Base-by-base conservation (phyloP, 2,329 filamentous ascomycete species). In the Stachybotrys chlorohalonatus region DNA sequence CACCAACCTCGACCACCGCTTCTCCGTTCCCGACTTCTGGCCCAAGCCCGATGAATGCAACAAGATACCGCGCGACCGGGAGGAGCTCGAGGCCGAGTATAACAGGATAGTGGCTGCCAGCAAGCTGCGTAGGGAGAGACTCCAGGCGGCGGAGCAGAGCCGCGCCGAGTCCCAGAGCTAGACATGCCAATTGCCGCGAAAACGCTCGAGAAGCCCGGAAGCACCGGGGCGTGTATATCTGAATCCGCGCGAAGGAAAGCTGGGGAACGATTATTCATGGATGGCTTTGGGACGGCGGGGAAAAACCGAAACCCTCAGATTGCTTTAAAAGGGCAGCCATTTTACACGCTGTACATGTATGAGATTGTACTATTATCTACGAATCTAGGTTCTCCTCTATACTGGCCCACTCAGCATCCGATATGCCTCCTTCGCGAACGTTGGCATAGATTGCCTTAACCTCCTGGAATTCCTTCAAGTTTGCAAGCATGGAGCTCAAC, bases 1-100 rank as follows among this genome's bases (percentile, higher is more conserved):
- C 69, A 96, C 92, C 55, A 99, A 99, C 73, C 89, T 99, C 68
- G 94, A 99, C 73, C 82, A 87, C 62, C 87, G 90, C 60, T 99
- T 99, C 78, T 76, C 82, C 51, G 90, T 97, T 1, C 85, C 88
- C 24, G 89, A 87, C 55, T 99, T 99, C 79, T 99, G 94, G 94
- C 94, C 94, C 31, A 90, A 86, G 65, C 78, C 84, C 5, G 85
- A 88, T 59, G 80, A 92, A 68, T 86, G 86, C 57, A 86, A 94
- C 73, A 82, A 80, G 65, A 81, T 94, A 49, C 90, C 90, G 1
- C 82, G 82, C 56, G 89, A 94, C 62, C 78, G 79, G 59, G 89
- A 94, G 54, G 90, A 95, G 72, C 94, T 99, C 65, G 81, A 86
- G 55, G 81, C 80, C 58, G 94, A 99, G 75, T 76, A 95, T 61